phyloP scores from a whole-genome alignment of 2,329 filamentous ascomycete species.

The Trichoderma brevicompactum region DNA sequence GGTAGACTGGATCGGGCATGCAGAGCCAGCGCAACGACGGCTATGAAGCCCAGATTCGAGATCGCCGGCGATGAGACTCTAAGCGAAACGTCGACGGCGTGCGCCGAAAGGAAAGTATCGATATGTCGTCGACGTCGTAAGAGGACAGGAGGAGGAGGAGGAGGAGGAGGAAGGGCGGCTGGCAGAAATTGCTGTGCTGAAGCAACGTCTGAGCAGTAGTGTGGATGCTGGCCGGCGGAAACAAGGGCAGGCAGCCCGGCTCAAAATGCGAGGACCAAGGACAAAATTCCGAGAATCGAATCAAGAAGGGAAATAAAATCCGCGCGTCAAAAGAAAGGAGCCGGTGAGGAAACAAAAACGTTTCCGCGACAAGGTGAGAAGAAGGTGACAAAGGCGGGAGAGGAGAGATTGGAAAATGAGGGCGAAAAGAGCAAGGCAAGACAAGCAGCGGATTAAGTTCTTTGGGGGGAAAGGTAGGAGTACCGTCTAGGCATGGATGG shows the following conservation, averaged over 20 bases:
- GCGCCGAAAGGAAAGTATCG: constrained; percentile 3
- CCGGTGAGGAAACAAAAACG: neutral
- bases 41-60: constrained; percentile 20
- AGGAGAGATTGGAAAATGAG: constrained; percentile 22
- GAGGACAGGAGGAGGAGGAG: neutral
- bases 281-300: constrained; percentile 10
- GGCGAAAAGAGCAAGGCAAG: constrained; percentile 25
- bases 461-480: constrained; percentile 13
- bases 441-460: constrained; percentile 29
- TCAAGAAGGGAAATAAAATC: constrained; percentile 11
- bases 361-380: constrained; percentile 19
- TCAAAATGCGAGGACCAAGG: constrained; percentile 4
- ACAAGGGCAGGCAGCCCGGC: constrained; percentile 22
- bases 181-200: constrained; percentile 20
- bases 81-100: constrained; percentile 25
- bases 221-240: constrained; percentile 18
- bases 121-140: constrained; percentile 22
- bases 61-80: constrained; percentile 23
- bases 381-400: constrained; percentile 18
- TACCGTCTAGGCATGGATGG: neutral
- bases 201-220: constrained; percentile 19
- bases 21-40: neutral
- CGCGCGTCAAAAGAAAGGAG: constrained; percentile 2
- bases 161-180: constrained; percentile 4
- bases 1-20: neutral